Conservation (phyloP, 169 alveolate genomes). For the Theileria parva region DNA sequence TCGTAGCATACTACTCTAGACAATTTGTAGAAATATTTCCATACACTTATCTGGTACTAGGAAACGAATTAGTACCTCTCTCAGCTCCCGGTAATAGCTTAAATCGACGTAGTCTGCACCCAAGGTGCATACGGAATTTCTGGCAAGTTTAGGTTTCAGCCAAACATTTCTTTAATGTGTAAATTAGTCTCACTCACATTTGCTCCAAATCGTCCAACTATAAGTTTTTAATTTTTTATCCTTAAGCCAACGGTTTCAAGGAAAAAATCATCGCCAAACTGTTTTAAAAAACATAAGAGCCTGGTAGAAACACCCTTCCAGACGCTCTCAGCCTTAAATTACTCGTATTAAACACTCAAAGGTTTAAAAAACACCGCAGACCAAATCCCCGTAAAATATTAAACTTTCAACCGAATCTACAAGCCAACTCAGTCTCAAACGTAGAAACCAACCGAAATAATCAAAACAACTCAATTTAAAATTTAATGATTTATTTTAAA, state of each 20-base stretch:
- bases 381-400: neutral
- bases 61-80: neutral
- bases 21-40: neutral
- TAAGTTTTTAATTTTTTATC: neutral
- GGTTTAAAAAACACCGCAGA: neutral
- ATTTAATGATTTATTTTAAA: no score
- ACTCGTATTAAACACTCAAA: neutral
- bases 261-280: neutral
- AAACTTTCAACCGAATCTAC: neutral
- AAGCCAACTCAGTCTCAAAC: neutral
- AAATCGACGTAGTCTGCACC: constrained; percentile 23
- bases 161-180: constrained; percentile 16
- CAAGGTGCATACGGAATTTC: constrained; percentile 16
- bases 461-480: no score
- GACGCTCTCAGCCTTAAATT: neutral
- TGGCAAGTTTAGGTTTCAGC: neutral
- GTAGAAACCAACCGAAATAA: no score
- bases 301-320: neutral
- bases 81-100: neutral
- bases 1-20: neutral
- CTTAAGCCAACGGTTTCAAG: constrained; percentile 2
- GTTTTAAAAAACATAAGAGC: neutral
- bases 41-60: neutral
- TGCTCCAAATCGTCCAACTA: neutral
- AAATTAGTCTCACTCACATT: neutral